phyloP scores from a whole-genome alignment of 2,329 filamentous ascomycete species.

The Pyrenophora graminea region DNA sequence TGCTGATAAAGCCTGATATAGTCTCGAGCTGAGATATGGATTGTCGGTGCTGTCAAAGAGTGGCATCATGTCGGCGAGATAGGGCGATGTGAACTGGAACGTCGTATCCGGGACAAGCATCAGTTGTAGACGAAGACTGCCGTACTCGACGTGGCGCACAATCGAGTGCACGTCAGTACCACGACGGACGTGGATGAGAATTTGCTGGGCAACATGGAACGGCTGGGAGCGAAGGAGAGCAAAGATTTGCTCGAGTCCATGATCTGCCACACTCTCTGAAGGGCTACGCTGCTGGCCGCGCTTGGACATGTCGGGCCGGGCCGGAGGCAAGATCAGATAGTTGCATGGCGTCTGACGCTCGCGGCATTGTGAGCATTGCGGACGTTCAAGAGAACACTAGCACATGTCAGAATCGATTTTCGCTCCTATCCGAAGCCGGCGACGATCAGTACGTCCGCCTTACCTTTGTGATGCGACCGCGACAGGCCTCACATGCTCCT shows the following conservation, averaged over 20 bases:
- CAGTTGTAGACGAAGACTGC: constrained; percentile 5
- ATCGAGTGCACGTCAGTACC: background rate
- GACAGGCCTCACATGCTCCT: constrained; percentile 6
- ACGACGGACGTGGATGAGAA: background rate
- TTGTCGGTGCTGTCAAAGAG: background rate
- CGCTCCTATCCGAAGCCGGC: too few relatives aligned
- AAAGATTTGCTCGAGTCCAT: constrained; percentile 3
- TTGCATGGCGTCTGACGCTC: constrained; percentile 3
- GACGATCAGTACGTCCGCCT: too few relatives aligned
- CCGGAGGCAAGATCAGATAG: background rate
- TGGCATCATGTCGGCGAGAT: constrained; percentile 2
- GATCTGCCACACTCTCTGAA: too few relatives aligned
- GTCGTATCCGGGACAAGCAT: background rate
- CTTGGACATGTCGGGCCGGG: background rate
- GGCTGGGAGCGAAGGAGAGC: constrained; percentile 5
- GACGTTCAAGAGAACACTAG: constrained; percentile 5
- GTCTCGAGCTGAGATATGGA: background rate
- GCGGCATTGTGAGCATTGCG: constrained; percentile 4
- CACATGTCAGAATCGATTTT: background rate
- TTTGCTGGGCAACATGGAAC: background rate
- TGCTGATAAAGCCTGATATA: background rate
- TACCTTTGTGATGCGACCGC: constrained; percentile 8
- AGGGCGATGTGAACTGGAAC: constrained; percentile 4
- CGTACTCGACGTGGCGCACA: constrained; percentile 4
- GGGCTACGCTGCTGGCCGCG: background rate